Percentiles rank a stretch among this genome's conserved stretches.
Evolutionary conservation across 2,329 filamentous ascomycete species (phyloP).

Genomic region (Helotiales sp.): DNA sequence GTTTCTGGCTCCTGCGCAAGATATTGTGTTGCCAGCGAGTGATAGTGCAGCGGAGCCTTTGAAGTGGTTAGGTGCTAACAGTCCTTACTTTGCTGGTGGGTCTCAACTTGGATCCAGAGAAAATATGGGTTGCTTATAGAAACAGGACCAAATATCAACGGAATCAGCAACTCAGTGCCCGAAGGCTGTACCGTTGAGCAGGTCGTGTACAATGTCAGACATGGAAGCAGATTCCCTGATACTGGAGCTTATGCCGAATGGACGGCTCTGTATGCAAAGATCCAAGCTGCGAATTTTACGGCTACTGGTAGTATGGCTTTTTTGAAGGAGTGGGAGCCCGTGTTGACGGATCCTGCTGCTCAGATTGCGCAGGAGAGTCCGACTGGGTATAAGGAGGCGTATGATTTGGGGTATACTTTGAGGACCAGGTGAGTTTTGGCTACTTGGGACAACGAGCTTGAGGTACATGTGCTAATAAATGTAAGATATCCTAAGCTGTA

Average conservation of each 20-base stretch:
- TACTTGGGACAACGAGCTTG: background rate
- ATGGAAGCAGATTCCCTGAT: constrained; percentile 65
- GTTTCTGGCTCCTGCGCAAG: constrained; percentile 33
- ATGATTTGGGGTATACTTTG: constrained; percentile 54
- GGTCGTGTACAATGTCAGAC: constrained; percentile 58
- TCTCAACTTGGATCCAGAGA: background rate
- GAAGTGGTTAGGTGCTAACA: constrained; percentile 51
- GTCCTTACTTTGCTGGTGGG: constrained; percentile 52
- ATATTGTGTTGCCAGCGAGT: constrained; percentile 36
- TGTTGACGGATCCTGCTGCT: constrained; percentile 51
- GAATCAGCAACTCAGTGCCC: constrained; percentile 54
- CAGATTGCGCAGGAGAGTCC: constrained; percentile 60
- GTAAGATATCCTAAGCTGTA: constrained; percentile 50
- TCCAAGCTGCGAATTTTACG: constrained; percentile 54
- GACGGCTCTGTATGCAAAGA: constrained; percentile 46
- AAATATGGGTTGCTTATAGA: constrained; percentile 1
- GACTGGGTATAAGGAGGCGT: constrained; percentile 63
- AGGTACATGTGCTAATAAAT: constrained; percentile 5
- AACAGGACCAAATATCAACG: constrained; percentile 55
- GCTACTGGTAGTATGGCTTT: constrained; percentile 55
- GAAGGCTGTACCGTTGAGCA: constrained; percentile 59
- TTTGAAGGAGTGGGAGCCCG: constrained; percentile 57
- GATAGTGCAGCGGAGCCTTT: constrained; percentile 43
- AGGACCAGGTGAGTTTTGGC: constrained; percentile 40
- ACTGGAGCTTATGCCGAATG: constrained; percentile 59